Evolutionary conservation across 176 grass and related monocot genomes (phyloP).

Genomic region (Urochloa ruziziensis): DNA sequence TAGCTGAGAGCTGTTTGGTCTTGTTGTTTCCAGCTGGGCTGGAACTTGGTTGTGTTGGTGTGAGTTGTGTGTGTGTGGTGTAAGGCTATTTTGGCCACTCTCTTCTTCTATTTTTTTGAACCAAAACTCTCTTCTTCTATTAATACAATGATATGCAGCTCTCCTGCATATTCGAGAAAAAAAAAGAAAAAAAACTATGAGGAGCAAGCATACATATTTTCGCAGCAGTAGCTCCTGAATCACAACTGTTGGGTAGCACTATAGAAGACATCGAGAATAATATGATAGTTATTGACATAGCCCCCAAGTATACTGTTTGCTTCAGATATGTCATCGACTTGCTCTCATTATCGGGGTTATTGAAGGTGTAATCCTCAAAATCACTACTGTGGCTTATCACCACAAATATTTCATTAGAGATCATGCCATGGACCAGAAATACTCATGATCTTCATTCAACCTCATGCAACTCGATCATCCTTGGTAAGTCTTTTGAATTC

Average conservation of each 20-base stretch:
- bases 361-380: slow-evolving; percentile 88
- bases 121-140: no score
- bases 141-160: no score
- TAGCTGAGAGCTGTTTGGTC: no score
- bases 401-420: slow-evolving; percentile 86
- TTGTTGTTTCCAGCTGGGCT: no score
- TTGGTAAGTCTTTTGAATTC: no score
- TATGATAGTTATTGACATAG: slow-evolving; percentile 74
- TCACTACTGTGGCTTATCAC: slow-evolving; percentile 65
- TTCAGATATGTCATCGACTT: slow-evolving; percentile 64
- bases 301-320: slow-evolving; percentile 68
- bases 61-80: no score
- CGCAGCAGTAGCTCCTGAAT: slow-evolving; percentile 78
- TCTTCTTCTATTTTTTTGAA: no score
- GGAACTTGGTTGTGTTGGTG: no score
- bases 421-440: slow-evolving; percentile 99
- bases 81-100: no score
- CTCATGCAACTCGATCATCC: no score
- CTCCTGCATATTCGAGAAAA: no score
- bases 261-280: slow-evolving; percentile 37
- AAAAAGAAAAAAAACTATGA: no score
- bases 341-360: slow-evolving; percentile 59
- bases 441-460: slow-evolving; percentile 35
- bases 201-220: slow-evolving; percentile 72
- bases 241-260: slow-evolving; percentile 85